Evolutionary conservation across 768 basidiomycete species (phyloP).

Genomic region (Hypholoma sublateritium): DNA sequence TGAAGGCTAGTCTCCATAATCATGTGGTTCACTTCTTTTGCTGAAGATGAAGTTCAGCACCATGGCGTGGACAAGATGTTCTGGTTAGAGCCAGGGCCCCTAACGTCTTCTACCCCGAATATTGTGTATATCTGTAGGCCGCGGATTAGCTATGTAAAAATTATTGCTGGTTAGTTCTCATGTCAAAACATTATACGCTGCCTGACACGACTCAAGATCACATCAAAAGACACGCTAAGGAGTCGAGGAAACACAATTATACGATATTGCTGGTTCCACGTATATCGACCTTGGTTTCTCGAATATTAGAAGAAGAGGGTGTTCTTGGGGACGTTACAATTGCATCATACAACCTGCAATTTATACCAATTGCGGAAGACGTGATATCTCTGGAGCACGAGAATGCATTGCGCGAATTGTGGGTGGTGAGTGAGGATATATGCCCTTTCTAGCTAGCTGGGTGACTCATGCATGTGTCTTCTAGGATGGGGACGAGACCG

Average conservation of each 20-base stretch:
- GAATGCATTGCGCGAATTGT: slow-evolving; percentile 83
- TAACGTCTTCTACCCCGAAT: slow-evolving; percentile 81
- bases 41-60: slow-evolving; percentile 53
- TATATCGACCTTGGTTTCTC: slow-evolving; percentile 79
- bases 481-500: slow-evolving; percentile 91
- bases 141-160: slow-evolving; percentile 78
- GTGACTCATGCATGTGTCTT: slow-evolving; percentile 8
- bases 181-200: slow-evolving; percentile 12
- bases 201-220: slow-evolving; percentile 65
- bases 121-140: slow-evolving; percentile 94
- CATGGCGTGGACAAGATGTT: slow-evolving; percentile 99
- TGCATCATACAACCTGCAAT: slow-evolving; percentile 86
- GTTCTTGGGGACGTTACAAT: slow-evolving; percentile 93
- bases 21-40: background rate
- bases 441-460: slow-evolving; percentile 2
- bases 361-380: slow-evolving; percentile 92
- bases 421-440: slow-evolving; percentile 66
- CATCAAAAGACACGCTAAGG: slow-evolving; percentile 76
- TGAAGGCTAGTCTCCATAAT: slow-evolving; percentile 65
- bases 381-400: slow-evolving; percentile 89
- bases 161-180: slow-evolving; percentile 78
- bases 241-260: slow-evolving; percentile 78
- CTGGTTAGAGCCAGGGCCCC: slow-evolving; percentile 91
- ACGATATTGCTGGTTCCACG: slow-evolving; percentile 88
- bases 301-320: slow-evolving; percentile 93